Evolutionary conservation across 2,329 filamentous ascomycete species (phyloP).

Genomic region (Orbilia quercus): DNA sequence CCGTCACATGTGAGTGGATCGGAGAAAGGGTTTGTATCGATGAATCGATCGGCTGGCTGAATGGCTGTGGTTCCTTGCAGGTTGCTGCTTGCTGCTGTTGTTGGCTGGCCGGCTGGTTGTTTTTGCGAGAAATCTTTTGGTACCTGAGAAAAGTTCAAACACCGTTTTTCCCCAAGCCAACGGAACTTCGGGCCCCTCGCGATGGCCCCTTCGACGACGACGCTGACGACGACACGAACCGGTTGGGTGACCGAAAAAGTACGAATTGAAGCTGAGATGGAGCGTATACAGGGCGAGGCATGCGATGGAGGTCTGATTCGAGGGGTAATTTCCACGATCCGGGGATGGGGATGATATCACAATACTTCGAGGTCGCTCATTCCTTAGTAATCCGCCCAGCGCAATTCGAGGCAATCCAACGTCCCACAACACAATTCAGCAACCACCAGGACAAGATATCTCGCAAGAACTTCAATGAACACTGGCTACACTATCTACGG

Average conservation of each 20-base stretch:
- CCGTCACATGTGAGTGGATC: constrained; percentile 10
- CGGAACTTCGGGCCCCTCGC: constrained; percentile 1
- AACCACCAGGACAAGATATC: background rate
- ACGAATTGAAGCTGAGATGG: background rate
- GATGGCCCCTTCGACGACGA: background rate
- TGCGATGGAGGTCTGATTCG: background rate
- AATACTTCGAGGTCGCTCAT: constrained; percentile 1
- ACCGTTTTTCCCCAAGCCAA: constrained; percentile 15
- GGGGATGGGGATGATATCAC: constrained; percentile 31
- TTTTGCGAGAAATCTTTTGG: constrained; percentile 50
- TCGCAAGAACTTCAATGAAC: background rate
- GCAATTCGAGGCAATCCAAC: constrained; percentile 30
- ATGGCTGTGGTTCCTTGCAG: constrained; percentile 50
- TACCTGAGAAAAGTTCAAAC: constrained; percentile 46
- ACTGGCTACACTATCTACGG: background rate
- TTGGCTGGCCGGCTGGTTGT: constrained; percentile 29
- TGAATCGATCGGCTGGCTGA: constrained; percentile 12
- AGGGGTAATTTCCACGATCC: background rate
- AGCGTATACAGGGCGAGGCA: background rate
- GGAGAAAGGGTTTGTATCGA: background rate
- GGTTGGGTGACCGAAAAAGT: background rate
- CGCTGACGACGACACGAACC: background rate
- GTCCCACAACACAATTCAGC: constrained; percentile 27
- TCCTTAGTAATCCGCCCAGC: constrained; percentile 10
- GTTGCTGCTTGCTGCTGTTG: constrained; percentile 19